A percentile compares a stretch with the other conserved stretches of the same genome.
These are phyloP conservation scores for Penicillium mononematosum DNA, from an alignment of 495 filamentous ascomycete genomes.

Conservation along the genomic window DNA sequence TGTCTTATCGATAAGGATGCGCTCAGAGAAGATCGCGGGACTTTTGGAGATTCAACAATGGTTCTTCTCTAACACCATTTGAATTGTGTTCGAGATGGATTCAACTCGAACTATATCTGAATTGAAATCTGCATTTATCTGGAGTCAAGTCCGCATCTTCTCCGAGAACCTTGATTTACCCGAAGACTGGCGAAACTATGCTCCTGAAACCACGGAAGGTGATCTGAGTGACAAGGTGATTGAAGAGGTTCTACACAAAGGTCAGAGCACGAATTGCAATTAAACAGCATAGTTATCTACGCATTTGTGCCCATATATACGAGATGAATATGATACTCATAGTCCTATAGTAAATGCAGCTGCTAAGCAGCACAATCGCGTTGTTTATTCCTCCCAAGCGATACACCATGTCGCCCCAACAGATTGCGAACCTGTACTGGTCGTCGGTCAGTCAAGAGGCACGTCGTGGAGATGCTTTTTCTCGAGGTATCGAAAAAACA, in stretches of 20 bases:
- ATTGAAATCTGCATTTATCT: conserved; percentile 64
- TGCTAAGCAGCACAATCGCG: conserved; percentile 66
- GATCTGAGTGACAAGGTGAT: conserved; percentile 54
- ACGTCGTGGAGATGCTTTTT: conserved; percentile 38
- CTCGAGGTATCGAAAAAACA: conserved; percentile 40
- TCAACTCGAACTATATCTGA: conserved; percentile 53
- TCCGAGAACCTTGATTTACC: conserved; percentile 55
- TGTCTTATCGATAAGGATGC: conserved; percentile 5
- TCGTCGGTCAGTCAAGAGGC: conserved; percentile 44
- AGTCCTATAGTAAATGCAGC: conserved; percentile 56
- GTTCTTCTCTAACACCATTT: conserved; percentile 1
- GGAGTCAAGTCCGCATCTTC: conserved; percentile 61
- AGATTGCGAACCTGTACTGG: conserved; percentile 75
- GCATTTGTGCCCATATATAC: not conserved
- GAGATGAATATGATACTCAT: conserved; percentile 11
- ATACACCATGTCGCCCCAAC: conserved; percentile 79
- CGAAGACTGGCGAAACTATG: conserved; percentile 54
- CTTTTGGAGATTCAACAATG: conserved; percentile 6
- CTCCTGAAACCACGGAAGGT: conserved; percentile 42
- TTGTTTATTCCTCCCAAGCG: conserved; percentile 71
- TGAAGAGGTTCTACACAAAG: conserved; percentile 54
- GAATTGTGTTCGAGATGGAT: conserved; percentile 38
- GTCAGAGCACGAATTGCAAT: conserved; percentile 24
- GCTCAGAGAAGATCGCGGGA: conserved; percentile 10
- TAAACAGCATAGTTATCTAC: not conserved